Base-by-base conservation (phyloP, 192 early-diverging fungal genomes). In the Podila horticola region DNA sequence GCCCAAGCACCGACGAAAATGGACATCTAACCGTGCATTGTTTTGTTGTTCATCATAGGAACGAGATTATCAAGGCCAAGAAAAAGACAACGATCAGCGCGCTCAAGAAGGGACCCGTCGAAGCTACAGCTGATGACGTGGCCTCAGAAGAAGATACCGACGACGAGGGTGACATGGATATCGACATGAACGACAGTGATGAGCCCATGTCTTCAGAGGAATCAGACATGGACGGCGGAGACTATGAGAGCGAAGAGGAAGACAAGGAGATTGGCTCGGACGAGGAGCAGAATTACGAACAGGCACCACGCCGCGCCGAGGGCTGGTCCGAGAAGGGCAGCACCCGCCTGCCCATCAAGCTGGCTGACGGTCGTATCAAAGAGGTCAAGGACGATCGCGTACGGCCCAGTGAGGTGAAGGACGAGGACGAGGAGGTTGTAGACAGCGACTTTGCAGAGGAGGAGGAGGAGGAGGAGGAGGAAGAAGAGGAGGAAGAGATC, bases 221-320 rank as follows among this genome's bases (percentile, higher is more conserved):
- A 30, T 84, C 84, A 10, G 83, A 86, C 26, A 82, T 82, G 34
- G 89, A 85, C 12, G 84, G 84, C 12, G 87, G 82, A 33, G 79
- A 77, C 24, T 75, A 84, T 15, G 81, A 68, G 12, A 75, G 73
- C n/a, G 84, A 50, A 1, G 86, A 85, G 6, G 83, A 77, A 1
- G 72, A 33, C 24, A 86, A 79, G 4, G 79, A 82, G 5, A 58
- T 61, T 31, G 82, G 84, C 30, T 86, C 86, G 12, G 89, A 88
- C 36, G 89, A 89, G 19, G 93, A 95, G 74, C 88, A 91, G 81
- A 83, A 87, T 28, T 93, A 92, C 68, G 92, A 94, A 74, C 75
- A 70, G 55, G 82, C 74, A 58, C 89, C 91, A 12, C 85, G 92
- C 62, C 64, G 74, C 36, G 71, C 85, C n/a, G 74, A 77, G 15